Conservation (phyloP, 1,139 yeast genomes). For the Kodamaea arcana region DNA sequence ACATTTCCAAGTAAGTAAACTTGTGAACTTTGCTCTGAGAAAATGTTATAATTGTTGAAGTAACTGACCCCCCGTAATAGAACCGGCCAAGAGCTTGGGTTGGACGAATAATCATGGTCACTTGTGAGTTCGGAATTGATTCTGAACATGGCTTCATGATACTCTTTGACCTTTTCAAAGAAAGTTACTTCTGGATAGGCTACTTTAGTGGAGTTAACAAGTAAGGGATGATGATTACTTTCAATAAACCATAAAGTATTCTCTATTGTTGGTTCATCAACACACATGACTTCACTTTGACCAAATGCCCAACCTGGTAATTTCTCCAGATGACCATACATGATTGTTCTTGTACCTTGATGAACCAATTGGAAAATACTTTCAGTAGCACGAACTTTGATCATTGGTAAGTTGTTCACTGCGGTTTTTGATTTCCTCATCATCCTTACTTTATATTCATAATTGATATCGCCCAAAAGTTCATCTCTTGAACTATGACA, state of each 20-base stretch:
- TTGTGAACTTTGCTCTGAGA: conserved; percentile 14
- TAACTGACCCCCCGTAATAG: conserved; percentile 30
- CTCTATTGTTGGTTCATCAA: conserved; percentile 55
- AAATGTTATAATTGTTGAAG: conserved; percentile 13
- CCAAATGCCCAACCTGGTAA: conserved; percentile 68
- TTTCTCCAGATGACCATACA: conserved; percentile 57
- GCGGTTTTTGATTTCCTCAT: conserved; percentile 25
- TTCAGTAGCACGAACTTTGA: conserved; percentile 47
- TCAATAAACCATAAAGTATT: conserved; percentile 68
- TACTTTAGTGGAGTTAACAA: conserved; percentile 29
- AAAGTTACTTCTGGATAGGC: conserved; percentile 18
- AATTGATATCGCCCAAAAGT: conserved; percentile 45
- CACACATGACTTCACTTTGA: conserved; percentile 76
- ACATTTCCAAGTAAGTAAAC: conserved; percentile 37
- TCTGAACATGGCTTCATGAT: conserved; percentile 34
- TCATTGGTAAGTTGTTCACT: conserved; percentile 29
- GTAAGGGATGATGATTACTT: conserved; percentile 53
- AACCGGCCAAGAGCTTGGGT: conserved; percentile 41
- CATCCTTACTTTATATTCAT: conserved; percentile 48
- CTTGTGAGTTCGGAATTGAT: conserved; percentile 24
- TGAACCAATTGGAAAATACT: conserved; percentile 58
- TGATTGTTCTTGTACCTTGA: conserved; percentile 54
- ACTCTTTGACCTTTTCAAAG: conserved; percentile 28
- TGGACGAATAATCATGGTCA: conserved; percentile 27
- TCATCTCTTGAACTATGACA: conserved; percentile 51